A percentile compares a stretch with the other conserved stretches of the same genome.
Conservation (phyloP, 2,329 filamentous ascomycete species). For the Colletotrichum lentis region DNA sequence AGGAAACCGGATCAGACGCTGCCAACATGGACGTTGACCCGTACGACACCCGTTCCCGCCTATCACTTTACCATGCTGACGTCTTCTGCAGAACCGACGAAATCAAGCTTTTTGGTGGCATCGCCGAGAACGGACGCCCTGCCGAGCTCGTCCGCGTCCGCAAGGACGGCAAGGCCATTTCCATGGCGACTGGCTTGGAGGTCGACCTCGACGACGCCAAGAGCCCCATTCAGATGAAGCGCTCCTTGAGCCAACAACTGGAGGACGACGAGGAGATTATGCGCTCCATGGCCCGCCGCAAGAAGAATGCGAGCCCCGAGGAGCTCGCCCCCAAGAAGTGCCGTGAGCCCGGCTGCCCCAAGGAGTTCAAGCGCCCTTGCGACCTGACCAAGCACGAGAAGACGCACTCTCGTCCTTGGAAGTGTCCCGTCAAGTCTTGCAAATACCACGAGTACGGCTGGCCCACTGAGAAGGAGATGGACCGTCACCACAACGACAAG, state of each 20-base stretch:
- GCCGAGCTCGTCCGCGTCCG: conserved; percentile 85
- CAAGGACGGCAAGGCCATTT: conserved; percentile 81
- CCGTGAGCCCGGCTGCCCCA: conserved; percentile 78
- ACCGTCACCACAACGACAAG: conserved; percentile 95
- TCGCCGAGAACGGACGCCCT: conserved; percentile 81
- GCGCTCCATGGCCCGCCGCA: conserved; percentile 93
- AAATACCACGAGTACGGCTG: conserved; percentile 91
- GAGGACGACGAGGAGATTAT: conserved; percentile 83
- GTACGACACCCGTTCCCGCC: conserved; percentile 52
- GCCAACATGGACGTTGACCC: conserved; percentile 66
- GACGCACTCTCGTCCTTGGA: conserved; percentile 95
- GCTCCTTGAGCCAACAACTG: conserved; percentile 72
- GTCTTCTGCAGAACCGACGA: conserved; percentile 62
- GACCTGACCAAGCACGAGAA: conserved; percentile 98
- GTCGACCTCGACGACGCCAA: conserved; percentile 64
- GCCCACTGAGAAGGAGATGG: conserved; percentile 97
- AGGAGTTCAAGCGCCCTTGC: conserved; percentile 96
- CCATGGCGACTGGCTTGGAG: conserved; percentile 74
- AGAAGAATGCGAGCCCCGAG: conserved; percentile 89
- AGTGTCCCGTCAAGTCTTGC: conserved; percentile 83
- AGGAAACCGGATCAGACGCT: conserved; percentile 69
- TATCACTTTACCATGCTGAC: conserved; percentile 15
- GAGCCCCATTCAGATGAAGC: conserved; percentile 65
- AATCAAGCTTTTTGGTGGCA: conserved; percentile 81
- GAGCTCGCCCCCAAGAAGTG: conserved; percentile 83